Conservation (phyloP, 2,329 filamentous ascomycete genomes). For the Cladophialophora carrionii region DNA sequence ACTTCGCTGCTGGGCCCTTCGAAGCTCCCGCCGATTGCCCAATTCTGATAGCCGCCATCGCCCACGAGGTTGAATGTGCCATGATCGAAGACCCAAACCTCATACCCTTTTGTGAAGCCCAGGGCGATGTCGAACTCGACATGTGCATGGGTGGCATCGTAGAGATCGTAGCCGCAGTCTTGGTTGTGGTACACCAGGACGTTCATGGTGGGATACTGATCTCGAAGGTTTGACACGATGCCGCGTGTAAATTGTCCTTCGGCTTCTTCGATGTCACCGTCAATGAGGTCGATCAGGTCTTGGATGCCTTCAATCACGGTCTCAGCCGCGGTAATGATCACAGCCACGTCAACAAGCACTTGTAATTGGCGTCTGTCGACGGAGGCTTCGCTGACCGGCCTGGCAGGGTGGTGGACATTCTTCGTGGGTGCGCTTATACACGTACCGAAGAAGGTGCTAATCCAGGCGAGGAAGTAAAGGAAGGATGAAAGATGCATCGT, state of each 20-base stretch:
- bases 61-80: conserved; percentile 10
- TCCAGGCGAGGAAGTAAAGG: not conserved
- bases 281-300: conserved; percentile 1
- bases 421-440: not conserved
- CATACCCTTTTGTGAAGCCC: conserved; percentile 15
- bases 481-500: conserved; percentile 5
- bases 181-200: conserved; percentile 12
- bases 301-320: conserved; percentile 8
- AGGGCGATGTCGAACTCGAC: conserved; percentile 5
- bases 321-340: not conserved
- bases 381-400: not conserved
- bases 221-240: conserved; percentile 1
- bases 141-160: conserved; percentile 10
- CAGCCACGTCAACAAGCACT: conserved; percentile 5
- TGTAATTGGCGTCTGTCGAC: conserved; percentile 5
- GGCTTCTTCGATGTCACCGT: not conserved
- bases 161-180: conserved; percentile 10
- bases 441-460: not conserved
- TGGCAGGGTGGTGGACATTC: conserved; percentile 2
- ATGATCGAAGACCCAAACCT: conserved; percentile 14
- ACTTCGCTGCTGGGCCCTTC: conserved; percentile 8
- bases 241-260: conserved; percentile 9
- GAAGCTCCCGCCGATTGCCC: conserved; percentile 11
- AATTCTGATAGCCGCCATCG: conserved; percentile 9
- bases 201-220: conserved; percentile 13